phyloP scores from a whole-genome alignment of 106 monocot species.

The Dendrobium chrysotoxum region DNA sequence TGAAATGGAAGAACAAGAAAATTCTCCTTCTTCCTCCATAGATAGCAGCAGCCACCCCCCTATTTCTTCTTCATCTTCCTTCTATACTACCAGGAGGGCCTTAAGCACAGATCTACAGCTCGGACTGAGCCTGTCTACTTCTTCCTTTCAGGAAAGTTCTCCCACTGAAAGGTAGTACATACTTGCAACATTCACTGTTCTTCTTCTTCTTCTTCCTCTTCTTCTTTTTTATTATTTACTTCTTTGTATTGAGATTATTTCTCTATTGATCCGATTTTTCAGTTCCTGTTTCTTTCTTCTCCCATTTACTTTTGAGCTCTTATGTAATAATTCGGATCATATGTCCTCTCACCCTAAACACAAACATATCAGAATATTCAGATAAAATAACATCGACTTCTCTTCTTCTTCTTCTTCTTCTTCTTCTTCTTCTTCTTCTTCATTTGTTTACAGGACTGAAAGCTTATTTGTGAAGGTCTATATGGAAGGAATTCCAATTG shows the following conservation, averaged over 20 bases:
- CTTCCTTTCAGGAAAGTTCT: slow-evolving; percentile 1
- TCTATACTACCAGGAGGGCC: slow-evolving; percentile 7
- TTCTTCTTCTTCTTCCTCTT: too few relatives aligned
- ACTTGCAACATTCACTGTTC: neutral
- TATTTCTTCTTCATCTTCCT: slow-evolving; percentile 28
- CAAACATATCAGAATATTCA: too few relatives aligned
- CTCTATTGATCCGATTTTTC: neutral
- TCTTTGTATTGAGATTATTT: too few relatives aligned
- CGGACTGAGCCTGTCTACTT: slow-evolving; percentile 20
- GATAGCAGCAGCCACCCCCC: slow-evolving; percentile 45
- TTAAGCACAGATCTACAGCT: slow-evolving; percentile 53
- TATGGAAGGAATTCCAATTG: slow-evolving; percentile 40
- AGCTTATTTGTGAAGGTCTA: slow-evolving; percentile 25
- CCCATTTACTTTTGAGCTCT: too few relatives aligned
- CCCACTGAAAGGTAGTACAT: slow-evolving; percentile 15
- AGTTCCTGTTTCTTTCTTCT: neutral
- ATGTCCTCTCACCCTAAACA: too few relatives aligned
- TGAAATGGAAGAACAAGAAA: slow-evolving; percentile 10
- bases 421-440: too few relatives aligned
- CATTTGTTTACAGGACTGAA: too few relatives aligned
- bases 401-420: too few relatives aligned
- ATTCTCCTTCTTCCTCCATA: slow-evolving; percentile 44
- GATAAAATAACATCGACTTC: too few relatives aligned
- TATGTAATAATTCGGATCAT: too few relatives aligned
- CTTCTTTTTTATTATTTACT: too few relatives aligned